Evolutionary conservation across 768 basidiomycete species (phyloP).

Genomic region (Gymnopilus dilepis): DNA sequence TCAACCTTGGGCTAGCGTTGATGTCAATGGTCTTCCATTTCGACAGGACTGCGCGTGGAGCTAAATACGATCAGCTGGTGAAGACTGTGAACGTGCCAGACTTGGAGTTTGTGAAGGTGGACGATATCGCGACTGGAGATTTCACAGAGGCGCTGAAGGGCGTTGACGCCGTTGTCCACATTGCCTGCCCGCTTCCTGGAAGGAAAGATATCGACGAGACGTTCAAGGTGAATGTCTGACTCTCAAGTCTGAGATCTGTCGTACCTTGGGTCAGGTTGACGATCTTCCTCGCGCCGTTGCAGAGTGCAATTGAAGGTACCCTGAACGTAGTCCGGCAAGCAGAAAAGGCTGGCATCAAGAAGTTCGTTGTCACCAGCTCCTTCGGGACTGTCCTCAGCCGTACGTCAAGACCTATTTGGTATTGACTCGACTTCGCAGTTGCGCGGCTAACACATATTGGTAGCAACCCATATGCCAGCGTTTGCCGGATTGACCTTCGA

Average conservation of each 20-base stretch:
- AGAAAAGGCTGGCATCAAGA: constrained; percentile 40
- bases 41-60: constrained; percentile 38
- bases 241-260: no score
- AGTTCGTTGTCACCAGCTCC: constrained; percentile 40
- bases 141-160: constrained; percentile 56
- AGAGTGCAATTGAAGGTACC: constrained; percentile 45
- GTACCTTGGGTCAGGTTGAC: background rate
- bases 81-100: constrained; percentile 28
- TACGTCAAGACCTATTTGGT: constrained; percentile 21
- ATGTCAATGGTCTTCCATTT: background rate
- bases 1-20: background rate
- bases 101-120: constrained; percentile 35
- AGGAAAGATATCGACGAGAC: constrained; percentile 29
- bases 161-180: constrained; percentile 54
- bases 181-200: constrained; percentile 43
- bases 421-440: background rate
- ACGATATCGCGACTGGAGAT: constrained; percentile 38
- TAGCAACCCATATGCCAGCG: constrained; percentile 24
- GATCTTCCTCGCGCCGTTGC: background rate
- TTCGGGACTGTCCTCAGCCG: constrained; percentile 37
- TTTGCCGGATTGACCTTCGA: constrained; percentile 22
- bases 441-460: background rate
- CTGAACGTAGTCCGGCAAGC: constrained; percentile 47
- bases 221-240: constrained; percentile 25
- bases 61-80: constrained; percentile 32